phyloP scores from a whole-genome alignment of 129 eudicot genomes.

The Tagetes patula region DNA sequence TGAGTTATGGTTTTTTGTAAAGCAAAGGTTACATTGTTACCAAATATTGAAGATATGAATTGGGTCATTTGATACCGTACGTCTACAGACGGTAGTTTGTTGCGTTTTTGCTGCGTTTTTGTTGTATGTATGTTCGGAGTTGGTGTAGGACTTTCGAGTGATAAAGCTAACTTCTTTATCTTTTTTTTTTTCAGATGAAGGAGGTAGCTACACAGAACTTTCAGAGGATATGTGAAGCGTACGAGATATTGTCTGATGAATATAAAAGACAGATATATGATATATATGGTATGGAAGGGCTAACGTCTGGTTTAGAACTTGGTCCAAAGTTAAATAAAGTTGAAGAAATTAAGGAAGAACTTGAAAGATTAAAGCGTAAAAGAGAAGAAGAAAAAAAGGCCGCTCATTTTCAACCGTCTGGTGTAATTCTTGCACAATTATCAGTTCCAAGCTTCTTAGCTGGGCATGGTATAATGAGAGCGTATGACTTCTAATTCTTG shows the following conservation, averaged over 20 bases:
- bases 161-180: constrained; percentile 4
- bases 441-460: constrained; percentile 70
- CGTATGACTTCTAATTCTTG: constrained; percentile 47
- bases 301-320: constrained; percentile 88
- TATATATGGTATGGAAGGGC: constrained; percentile 97
- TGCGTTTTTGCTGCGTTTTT: background rate
- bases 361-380: constrained; percentile 70
- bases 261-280: constrained; percentile 88
- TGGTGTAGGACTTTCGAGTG: background rate
- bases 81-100: background rate
- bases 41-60: background rate
- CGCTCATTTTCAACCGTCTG: constrained; percentile 67
- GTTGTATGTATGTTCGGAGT: background rate
- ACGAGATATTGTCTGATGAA: constrained; percentile 81
- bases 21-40: background rate
- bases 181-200: constrained; percentile 70
- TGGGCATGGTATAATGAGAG: constrained; percentile 88
- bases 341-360: constrained; percentile 86
- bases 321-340: constrained; percentile 74
- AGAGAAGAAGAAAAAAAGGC: constrained; percentile 60
- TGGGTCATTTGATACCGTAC: no score
- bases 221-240: constrained; percentile 97
- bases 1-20: background rate
- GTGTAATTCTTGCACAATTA: constrained; percentile 72
- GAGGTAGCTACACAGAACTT: constrained; percentile 87